phyloP scores from a whole-genome alignment of 495 filamentous ascomycete species.

The Cladorrhinum samala region DNA sequence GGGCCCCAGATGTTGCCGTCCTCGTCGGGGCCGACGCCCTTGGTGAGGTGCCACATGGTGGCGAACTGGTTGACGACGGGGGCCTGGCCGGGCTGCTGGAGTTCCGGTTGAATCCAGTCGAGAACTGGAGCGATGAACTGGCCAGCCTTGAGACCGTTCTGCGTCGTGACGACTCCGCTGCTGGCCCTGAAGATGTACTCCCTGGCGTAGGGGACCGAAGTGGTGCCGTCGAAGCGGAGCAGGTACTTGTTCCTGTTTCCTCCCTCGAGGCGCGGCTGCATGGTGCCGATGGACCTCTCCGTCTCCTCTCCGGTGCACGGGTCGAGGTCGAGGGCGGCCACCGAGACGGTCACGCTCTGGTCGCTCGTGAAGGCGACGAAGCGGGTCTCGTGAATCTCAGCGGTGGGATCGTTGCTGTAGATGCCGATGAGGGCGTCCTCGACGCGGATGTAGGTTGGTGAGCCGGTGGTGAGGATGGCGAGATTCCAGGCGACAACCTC shows the following conservation, averaged over 20 bases:
- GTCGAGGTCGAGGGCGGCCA: slow-evolving; percentile 36
- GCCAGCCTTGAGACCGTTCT: slow-evolving; percentile 34
- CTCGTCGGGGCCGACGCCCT: slow-evolving; percentile 15
- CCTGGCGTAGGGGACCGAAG: slow-evolving; percentile 25
- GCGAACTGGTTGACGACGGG: slow-evolving; percentile 17
- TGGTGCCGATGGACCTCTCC: slow-evolving; percentile 17
- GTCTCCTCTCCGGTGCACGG: slow-evolving; percentile 34
- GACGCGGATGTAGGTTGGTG: slow-evolving; percentile 30
- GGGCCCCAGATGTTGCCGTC: slow-evolving; percentile 17
- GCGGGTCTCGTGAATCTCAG: slow-evolving; percentile 29
- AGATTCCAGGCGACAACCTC: slow-evolving; percentile 31
- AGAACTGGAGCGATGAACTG: slow-evolving; percentile 34
- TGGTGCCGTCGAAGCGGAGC: slow-evolving; percentile 22
- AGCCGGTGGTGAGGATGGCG: slow-evolving; percentile 23
- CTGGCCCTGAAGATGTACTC: slow-evolving; percentile 29
- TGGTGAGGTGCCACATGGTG: slow-evolving; percentile 12
- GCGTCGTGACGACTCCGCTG: slow-evolving; percentile 22
- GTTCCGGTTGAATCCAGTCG: slow-evolving; percentile 32
- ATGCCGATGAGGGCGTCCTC: slow-evolving; percentile 33
- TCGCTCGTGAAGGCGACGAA: slow-evolving; percentile 16
- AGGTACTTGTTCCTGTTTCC: slow-evolving; percentile 33
- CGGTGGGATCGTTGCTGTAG: slow-evolving; percentile 20
- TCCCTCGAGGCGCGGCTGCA: slow-evolving; percentile 10
- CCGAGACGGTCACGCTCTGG: slow-evolving; percentile 18
- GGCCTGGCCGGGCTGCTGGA: slow-evolving; percentile 6